A percentile compares a stretch with the other conserved stretches of the same genome.
These are phyloP conservation scores for Malus hybrid DNA, from an alignment of 331 rosid genomes.

Conservation along the genomic window DNA sequence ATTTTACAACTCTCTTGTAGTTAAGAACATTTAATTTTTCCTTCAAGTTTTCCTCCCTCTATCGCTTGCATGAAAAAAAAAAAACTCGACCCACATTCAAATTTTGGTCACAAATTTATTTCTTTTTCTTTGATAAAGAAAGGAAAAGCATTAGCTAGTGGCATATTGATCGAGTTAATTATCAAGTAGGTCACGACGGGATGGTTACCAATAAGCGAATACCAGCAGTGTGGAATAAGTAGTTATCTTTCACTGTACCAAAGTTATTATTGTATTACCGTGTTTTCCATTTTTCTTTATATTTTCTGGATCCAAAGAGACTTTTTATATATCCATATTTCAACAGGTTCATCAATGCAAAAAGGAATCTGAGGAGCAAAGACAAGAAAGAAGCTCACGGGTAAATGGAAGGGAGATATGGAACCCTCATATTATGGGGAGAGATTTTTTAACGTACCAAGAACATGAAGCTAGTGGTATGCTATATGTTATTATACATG, in stretches of 20 bases:
- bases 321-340: not conserved
- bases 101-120: not conserved
- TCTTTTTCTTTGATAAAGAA: not conserved
- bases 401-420: not conserved
- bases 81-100: not conserved
- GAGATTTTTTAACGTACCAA: no score
- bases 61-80: no score
- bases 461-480: no score
- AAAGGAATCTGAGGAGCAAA: not conserved
- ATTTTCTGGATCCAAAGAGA: not conserved
- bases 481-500: no score
- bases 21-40: no score
- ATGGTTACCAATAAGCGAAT: not conserved
- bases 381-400: not conserved
- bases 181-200: not conserved
- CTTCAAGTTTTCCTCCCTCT: no score
- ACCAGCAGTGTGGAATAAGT: not conserved
- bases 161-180: not conserved
- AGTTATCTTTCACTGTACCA: no score
- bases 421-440: not conserved
- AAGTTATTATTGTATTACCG: no score
- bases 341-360: conserved; percentile 22
- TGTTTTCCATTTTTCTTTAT: not conserved
- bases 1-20: no score
- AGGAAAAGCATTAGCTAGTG: not conserved